Evolutionary conservation across 1,284 basidiomycete genomes (phyloP).

Genomic region (Cystobasidium sp.): DNA sequence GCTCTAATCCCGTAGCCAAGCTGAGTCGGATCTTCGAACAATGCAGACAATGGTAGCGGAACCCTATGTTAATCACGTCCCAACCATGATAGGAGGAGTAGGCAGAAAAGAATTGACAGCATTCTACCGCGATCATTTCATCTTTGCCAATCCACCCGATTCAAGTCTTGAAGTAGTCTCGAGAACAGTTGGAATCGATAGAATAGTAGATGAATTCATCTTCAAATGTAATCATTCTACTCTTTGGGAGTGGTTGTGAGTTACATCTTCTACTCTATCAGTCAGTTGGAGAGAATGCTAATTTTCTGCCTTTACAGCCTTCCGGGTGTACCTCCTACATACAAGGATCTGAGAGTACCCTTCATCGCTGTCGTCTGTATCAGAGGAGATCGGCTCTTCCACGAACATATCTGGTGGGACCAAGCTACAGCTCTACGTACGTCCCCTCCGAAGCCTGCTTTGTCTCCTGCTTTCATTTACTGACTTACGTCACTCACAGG

Average conservation of each 20-base stretch:
- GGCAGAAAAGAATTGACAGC: conserved; percentile 62
- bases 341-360: conserved; percentile 62
- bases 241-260: conserved; percentile 46
- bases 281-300: conserved; percentile 19
- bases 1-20: background rate
- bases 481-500: background rate
- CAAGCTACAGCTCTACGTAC: conserved; percentile 39
- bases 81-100: conserved; percentile 64
- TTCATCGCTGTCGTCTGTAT: conserved; percentile 66
- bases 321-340: conserved; percentile 63
- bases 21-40: conserved; percentile 55
- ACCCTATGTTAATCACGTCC: conserved; percentile 63
- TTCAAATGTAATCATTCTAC: conserved; percentile 42
- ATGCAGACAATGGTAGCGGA: conserved; percentile 39
- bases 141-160: conserved; percentile 61
- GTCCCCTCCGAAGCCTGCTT: background rate
- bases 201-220: conserved; percentile 43
- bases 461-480: background rate
- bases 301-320: conserved; percentile 49
- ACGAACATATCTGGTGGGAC: conserved; percentile 61
- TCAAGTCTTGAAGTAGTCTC: conserved; percentile 60
- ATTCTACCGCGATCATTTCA: conserved; percentile 61
- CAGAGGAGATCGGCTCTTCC: conserved; percentile 64
- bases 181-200: conserved; percentile 63
- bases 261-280: background rate